These are phyloP conservation scores for Fusarium aywerte DNA, from an alignment of 2,329 filamentous ascomycete species.

Conservation along the genomic window DNA sequence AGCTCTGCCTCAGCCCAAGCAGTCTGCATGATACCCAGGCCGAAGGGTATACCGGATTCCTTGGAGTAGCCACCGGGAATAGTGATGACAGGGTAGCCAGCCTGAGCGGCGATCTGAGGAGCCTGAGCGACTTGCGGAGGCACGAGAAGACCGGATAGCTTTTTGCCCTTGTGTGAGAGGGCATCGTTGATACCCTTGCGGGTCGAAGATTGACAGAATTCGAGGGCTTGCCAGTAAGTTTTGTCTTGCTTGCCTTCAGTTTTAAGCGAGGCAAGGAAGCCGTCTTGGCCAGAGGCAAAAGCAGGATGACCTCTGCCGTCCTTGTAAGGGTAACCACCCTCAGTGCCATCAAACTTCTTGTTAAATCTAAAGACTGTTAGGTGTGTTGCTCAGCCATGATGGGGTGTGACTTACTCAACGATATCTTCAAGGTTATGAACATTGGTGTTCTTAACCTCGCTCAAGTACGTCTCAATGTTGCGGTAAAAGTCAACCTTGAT, in stretches of 20 bases:
- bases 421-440: slow-evolving; percentile 71
- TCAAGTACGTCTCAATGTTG: slow-evolving; percentile 70
- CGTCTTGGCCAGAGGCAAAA: slow-evolving; percentile 77
- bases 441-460: slow-evolving; percentile 69
- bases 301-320: slow-evolving; percentile 62
- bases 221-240: slow-evolving; percentile 73
- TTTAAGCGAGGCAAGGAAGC: slow-evolving; percentile 71
- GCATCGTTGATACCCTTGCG: slow-evolving; percentile 78
- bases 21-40: slow-evolving; percentile 67
- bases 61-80: slow-evolving; percentile 69
- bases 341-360: slow-evolving; percentile 69
- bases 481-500: slow-evolving; percentile 77
- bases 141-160: slow-evolving; percentile 72
- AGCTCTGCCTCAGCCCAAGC: slow-evolving; percentile 69
- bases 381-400: rapidly evolving
- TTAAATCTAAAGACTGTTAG: slow-evolving; percentile 67
- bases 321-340: slow-evolving; percentile 71
- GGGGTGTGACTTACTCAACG: slow-evolving; percentile 59
- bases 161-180: slow-evolving; percentile 58
- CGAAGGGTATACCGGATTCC: slow-evolving; percentile 69
- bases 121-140: slow-evolving; percentile 75
- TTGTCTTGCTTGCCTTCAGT: slow-evolving; percentile 70
- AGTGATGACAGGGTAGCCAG: slow-evolving; percentile 78
- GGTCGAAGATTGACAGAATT: slow-evolving; percentile 68
- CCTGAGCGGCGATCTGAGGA: slow-evolving; percentile 77